Evolutionary conservation across 2,329 filamentous ascomycete species (phyloP), one percentile per base, ranked within the genome.

Genomic region (Botryotinia calthae): DNA sequence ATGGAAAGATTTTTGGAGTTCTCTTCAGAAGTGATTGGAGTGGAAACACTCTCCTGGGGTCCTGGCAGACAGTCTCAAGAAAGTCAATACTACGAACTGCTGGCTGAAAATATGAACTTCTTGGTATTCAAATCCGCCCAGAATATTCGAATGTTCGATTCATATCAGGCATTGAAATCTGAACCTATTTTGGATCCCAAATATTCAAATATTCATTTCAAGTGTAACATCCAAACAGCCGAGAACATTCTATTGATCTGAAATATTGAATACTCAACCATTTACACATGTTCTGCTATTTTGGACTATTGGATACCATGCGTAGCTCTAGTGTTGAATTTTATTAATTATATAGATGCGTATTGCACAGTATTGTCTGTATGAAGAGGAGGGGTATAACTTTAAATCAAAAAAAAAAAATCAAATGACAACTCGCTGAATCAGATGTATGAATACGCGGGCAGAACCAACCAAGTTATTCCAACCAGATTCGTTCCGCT

Each of bases 291-390:
- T 25, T 16, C 34, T 61, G 34, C 20, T 14, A 56, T 28, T 28
- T n/a, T 56, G n/a, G n/a, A 56, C 6, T 28, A 28, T 56, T 28
- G 14, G n/a, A 28, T 31, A 28, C 51, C n/a, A 28, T 18, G 42
- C 3, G n/a, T 28, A 31, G 18, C 31, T 18, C 28, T 68, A 28
- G 2, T 68, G 25, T 56, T 22, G 12, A 10, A 2, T 25, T 25
- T 42, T 28, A 67, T 56, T 56, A 67, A 68, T 42, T 68, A 68
- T 42, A 40, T 56, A 56, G 12, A 25, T 28, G n/a, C n/a, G 34
- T 42, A 28, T 28, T 56, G 51, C 51, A 44, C 10, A 3, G n/a
- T 31, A 56, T 42, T 31, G 2, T n/a, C 48, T 56, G 48, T 56
- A 56, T 56, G 20, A 16, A 22, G 37, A 58, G 48, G 46, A 22